Conservation (phyloP, 2,329 filamentous ascomycete species). For the Tricladium varicosporioides region DNA sequence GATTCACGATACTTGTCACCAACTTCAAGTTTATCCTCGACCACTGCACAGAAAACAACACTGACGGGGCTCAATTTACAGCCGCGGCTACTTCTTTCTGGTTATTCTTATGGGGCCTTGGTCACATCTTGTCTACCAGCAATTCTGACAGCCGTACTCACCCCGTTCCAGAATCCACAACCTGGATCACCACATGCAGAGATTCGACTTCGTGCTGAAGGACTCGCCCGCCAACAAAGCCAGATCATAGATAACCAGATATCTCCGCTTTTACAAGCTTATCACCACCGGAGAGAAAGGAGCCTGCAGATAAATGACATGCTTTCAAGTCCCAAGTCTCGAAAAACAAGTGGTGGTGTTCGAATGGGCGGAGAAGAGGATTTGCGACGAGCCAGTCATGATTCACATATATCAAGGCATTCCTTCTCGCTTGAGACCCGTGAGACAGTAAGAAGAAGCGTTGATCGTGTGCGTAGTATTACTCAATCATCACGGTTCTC, state of each 20-base stretch:
- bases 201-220: constrained; percentile 67
- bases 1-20: constrained; percentile 6
- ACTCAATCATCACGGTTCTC: constrained; percentile 28
- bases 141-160: constrained; percentile 38
- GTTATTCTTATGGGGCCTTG: constrained; percentile 90
- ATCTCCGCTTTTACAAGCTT: constrained; percentile 16
- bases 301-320: constrained; percentile 21
- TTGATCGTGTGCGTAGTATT: constrained; percentile 38
- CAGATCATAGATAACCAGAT: constrained; percentile 22
- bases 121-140: constrained; percentile 72
- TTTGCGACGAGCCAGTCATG: constrained; percentile 36
- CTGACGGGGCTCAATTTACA: background rate
- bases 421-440: constrained; percentile 33
- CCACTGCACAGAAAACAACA: background rate
- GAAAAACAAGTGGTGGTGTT: constrained; percentile 24
- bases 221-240: constrained; percentile 63
- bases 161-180: constrained; percentile 55
- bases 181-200: constrained; percentile 61
- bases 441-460: constrained; percentile 37
- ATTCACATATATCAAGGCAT: constrained; percentile 26
- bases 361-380: constrained; percentile 35
- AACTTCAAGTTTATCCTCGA: background rate
- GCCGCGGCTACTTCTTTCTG: constrained; percentile 59
- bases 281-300: constrained; percentile 14
- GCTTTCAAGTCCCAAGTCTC: constrained; percentile 14